Evolutionary conservation across 495 filamentous ascomycete genomes (phyloP).

Genomic region (Bacidia rubella): DNA sequence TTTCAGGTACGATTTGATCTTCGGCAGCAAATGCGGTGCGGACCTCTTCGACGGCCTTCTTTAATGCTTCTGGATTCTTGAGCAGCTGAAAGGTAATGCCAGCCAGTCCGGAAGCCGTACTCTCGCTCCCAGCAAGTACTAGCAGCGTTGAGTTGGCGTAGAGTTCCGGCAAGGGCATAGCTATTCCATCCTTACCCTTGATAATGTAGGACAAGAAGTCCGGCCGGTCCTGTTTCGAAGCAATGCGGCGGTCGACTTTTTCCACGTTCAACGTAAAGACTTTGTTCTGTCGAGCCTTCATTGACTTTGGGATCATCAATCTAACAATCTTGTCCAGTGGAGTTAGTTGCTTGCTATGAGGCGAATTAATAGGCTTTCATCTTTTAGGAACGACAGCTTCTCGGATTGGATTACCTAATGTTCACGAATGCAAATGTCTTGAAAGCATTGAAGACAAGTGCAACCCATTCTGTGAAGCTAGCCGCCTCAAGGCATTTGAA

Average conservation of each 20-base stretch:
- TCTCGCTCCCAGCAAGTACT: conserved; percentile 14
- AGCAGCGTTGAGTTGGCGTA: conserved; percentile 11
- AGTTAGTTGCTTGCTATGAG: too few species aligned
- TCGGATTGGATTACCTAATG: conserved; percentile 1
- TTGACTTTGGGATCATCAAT: conserved; percentile 10
- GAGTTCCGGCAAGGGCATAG: conserved; percentile 11
- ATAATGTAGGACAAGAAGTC: conserved; percentile 11
- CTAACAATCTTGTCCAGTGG: conserved; percentile 12
- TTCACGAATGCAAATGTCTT: conserved; percentile 12
- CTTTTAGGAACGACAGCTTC: too few species aligned
- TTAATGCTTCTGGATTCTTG: conserved; percentile 2
- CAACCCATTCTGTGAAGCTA: conserved; percentile 9
- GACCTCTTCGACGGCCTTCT: conserved; percentile 4
- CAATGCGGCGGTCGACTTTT: conserved; percentile 11
- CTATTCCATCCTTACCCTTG: conserved; percentile 6
- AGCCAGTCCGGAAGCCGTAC: conserved; percentile 8
- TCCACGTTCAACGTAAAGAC: conserved; percentile 8
- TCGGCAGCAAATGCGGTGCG: conserved; percentile 11
- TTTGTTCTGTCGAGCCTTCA: conserved; percentile 1
- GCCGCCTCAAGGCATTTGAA: conserved; percentile 9
- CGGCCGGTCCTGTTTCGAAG: conserved; percentile 5
- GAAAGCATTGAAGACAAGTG: conserved; percentile 10
- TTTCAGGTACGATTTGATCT: neutral
- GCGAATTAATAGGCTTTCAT: too few species aligned
- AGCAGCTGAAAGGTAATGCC: conserved; percentile 13